Evolutionary conservation across 805 yeast genomes (phyloP).

Genomic region (Kodamaea leandrae): DNA sequence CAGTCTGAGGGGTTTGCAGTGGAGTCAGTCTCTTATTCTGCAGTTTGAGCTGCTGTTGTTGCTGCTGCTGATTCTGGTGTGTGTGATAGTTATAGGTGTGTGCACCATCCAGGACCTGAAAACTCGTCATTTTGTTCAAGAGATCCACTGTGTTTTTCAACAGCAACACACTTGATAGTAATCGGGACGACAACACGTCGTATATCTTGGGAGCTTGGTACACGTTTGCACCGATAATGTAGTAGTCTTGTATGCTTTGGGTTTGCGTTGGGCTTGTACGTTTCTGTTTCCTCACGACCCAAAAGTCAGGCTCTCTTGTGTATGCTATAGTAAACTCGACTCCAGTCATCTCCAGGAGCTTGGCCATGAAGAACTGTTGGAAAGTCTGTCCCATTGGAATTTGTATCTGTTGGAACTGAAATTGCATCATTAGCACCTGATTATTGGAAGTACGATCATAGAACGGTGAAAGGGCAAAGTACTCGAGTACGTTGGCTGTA

Average conservation of each 20-base stretch:
- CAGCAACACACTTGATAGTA: slow-evolving; percentile 40
- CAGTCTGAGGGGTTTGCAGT: slow-evolving; percentile 19
- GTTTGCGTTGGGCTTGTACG: slow-evolving; percentile 53
- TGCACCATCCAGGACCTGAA: slow-evolving; percentile 35
- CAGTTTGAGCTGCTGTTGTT: slow-evolving; percentile 5
- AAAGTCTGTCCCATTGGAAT: slow-evolving; percentile 30
- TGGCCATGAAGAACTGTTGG: slow-evolving; percentile 46
- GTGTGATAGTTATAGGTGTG: slow-evolving; percentile 23
- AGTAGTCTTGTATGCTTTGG: slow-evolving; percentile 68
- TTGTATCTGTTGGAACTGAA: slow-evolving; percentile 63
- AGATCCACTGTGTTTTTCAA: slow-evolving; percentile 34
- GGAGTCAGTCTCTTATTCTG: slow-evolving; percentile 8
- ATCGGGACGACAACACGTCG: slow-evolving; percentile 68
- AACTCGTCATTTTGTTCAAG: slow-evolving; percentile 32
- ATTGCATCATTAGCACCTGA: slow-evolving; percentile 93
- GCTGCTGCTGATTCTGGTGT: slow-evolving; percentile 10
- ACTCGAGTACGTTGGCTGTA: slow-evolving; percentile 88
- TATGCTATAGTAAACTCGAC: slow-evolving; percentile 75
- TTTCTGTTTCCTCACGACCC: slow-evolving; percentile 85
- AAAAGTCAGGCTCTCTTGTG: slow-evolving; percentile 84
- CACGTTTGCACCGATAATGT: slow-evolving; percentile 86
- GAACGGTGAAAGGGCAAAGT: slow-evolving; percentile 91
- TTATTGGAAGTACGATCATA: slow-evolving; percentile 92
- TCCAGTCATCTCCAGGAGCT: slow-evolving; percentile 77
- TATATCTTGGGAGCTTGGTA: slow-evolving; percentile 84